Base-by-base conservation (phyloP, 192 early-diverging fungal genomes). In the Coemansia sp. region DNA sequence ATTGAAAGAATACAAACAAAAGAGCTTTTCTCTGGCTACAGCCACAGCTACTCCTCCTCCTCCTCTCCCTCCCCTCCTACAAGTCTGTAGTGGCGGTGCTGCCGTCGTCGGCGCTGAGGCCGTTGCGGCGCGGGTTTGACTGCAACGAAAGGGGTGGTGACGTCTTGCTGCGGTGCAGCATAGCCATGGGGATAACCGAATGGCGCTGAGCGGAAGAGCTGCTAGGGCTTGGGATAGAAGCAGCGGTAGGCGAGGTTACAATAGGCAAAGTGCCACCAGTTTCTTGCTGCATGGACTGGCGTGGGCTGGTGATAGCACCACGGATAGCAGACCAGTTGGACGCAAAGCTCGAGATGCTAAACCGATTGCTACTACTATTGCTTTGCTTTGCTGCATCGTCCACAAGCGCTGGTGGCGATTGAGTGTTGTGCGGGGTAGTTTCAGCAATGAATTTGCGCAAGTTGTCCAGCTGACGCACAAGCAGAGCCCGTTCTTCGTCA, bases 111-210 rank as follows among this genome's bases (percentile, higher is more conserved):
- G 42, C 15, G 42, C 42, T 45, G 42, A 45, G n/a, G 6, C 4
- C 42, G 42, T 20, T 45, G 42, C 42, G 42, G 16, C 15, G 13
- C 4, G 42, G 42, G n/a, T 45, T 61, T 5, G n/a, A 16, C 20
- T 28, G 45, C 15, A 10, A 13, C 31, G 4, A 25, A 13, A 21
- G 45, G 15, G 42, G 42, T 23, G 77, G 55, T 43, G 57, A 43
- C 6, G 78, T 81, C 39, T 69, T 74, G 72, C 72, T 75, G 63
- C 78, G 78, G 31, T 81, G 78, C 33, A 81, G 72, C 59, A 60
- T 62, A 1, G 78, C 68, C 42, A 80, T 23, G 0, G 77, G 77
- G 28, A 80, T 80, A 7, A 72, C 60, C 20, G 66, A 52, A 53
- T 66, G 70, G 10, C 70, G 63, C n/a, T 48, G 46, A 48, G 46